These are phyloP conservation scores for Diplotaxis tenuifolia DNA, from an alignment of 345 rosid genomes.

Conservation along the genomic window DNA sequence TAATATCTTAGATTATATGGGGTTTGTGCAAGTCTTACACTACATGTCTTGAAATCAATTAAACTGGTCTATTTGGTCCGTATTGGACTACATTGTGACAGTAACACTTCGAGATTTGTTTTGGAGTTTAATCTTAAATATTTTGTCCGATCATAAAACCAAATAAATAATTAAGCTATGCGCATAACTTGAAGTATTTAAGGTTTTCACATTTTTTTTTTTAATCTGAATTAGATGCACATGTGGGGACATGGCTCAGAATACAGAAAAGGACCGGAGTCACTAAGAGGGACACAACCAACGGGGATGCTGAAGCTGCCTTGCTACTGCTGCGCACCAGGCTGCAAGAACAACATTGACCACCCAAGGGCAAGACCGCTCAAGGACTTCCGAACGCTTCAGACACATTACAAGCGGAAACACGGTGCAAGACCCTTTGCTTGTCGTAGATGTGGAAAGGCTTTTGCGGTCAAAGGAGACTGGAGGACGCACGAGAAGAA, in stretches of 20 bases:
- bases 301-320: constrained; percentile 93
- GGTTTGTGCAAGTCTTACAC: not conserved
- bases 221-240: constrained; percentile 63
- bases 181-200: not conserved
- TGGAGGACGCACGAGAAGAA: constrained; percentile 99
- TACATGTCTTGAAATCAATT: not conserved
- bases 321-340: constrained; percentile 94
- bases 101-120: not conserved
- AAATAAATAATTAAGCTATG: not conserved
- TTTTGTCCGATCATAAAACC: not conserved
- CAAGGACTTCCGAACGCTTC: constrained; percentile 96
- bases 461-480: constrained; percentile 92
- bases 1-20: not conserved
- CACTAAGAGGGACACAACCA: constrained; percentile 91
- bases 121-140: not conserved
- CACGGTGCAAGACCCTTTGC: constrained; percentile 88
- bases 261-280: constrained; percentile 94
- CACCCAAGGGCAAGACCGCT: constrained; percentile 88
- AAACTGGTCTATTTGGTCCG: not conserved
- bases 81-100: not conserved
- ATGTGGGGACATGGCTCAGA: constrained; percentile 99
- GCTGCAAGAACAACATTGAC: constrained; percentile 93
- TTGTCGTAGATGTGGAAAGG: constrained; percentile 90
- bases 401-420: constrained; percentile 95
- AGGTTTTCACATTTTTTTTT: not conserved